Base-by-base conservation (phyloP, 306 rosid genomes). In the Cicer judaicum region DNA sequence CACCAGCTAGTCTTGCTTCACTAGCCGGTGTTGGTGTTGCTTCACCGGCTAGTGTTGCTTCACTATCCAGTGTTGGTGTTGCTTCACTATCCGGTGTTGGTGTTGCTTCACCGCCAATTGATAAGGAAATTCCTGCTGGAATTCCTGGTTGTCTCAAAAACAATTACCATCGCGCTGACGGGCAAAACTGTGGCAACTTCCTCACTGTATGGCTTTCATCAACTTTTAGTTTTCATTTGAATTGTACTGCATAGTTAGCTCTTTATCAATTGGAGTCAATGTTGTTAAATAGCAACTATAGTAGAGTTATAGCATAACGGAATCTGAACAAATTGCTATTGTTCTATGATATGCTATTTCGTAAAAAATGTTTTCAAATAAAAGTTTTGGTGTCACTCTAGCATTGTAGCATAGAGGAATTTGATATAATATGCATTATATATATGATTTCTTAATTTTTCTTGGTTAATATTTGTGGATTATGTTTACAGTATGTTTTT, bases 181-280 rank as follows among this genome's bases (percentile, higher is more conserved):
- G 98, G 18, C 98, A 92, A 78, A 92, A 92, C 85, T 90, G 96
- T 55, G 96, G 98, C 79, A 92, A 92, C 81, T 92, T 92, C 78
- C 78, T 92, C 76, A 92, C 98, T 86, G 98, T 92, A 90, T 38
- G 64, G 18, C 67, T 75, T 69, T 57, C 70, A 7, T 52, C 46
- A 38, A 71, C 57, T 38, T 84, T 8, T 39, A 13, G 36, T 6
- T 72, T 47, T 68, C 9, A 49, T 72, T 66, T 83, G 53, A 47
- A 24, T 53, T 68, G 64, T 46, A 19, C 42, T 44, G 62, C 46
- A 39, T 44, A 69, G 8, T 70, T 79, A 8, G 54, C 7, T 55
- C 24, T 19, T 29, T 0, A 29, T 29, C 34, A 0, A 2, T 3
- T 29, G 5, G 34, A 29, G 5, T 29, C 34, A 29, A 3, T 29